A percentile compares a stretch with the other conserved stretches of the same genome.
Evolutionary conservation across 192 early-diverging fungal species (phyloP).

Genomic region (Entrophospora sp.): DNA sequence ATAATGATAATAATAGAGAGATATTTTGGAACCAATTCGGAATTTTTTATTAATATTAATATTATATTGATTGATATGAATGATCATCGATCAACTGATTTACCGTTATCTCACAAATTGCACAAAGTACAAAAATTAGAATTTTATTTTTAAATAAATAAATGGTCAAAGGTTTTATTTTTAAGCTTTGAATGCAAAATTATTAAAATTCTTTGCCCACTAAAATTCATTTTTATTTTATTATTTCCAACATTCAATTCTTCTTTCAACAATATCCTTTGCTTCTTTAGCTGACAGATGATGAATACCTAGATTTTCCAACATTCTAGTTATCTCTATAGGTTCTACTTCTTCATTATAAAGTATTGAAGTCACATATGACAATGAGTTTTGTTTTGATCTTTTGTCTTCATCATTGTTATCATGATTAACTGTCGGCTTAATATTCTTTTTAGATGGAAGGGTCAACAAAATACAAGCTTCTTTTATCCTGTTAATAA

Average conservation of each 20-base stretch:
- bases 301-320: slow-evolving; percentile 32
- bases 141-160: too few species aligned
- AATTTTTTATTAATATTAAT: too few species aligned
- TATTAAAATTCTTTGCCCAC: too few species aligned
- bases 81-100: too few species aligned
- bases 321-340: not conserved
- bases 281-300: slow-evolving; percentile 25
- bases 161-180: too few species aligned
- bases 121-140: too few species aligned
- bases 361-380: slow-evolving; percentile 30
- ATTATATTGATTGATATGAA: too few species aligned
- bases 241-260: slow-evolving; percentile 34
- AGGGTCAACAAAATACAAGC: slow-evolving; percentile 30
- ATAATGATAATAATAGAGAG: too few species aligned
- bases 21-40: too few species aligned
- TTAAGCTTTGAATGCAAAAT: too few species aligned
- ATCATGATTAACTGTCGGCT: not conserved
- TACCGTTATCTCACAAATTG: too few species aligned
- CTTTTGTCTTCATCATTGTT: slow-evolving; percentile 15
- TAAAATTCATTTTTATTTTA: not conserved
- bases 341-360: slow-evolving; percentile 28
- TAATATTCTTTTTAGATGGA: slow-evolving; percentile 19
- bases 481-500: slow-evolving; percentile 27
- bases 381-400: slow-evolving; percentile 24
- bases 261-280: slow-evolving; percentile 25